Conservation (phyloP, 352 stramenopile genomes). For the Phytophthora quininea region DNA sequence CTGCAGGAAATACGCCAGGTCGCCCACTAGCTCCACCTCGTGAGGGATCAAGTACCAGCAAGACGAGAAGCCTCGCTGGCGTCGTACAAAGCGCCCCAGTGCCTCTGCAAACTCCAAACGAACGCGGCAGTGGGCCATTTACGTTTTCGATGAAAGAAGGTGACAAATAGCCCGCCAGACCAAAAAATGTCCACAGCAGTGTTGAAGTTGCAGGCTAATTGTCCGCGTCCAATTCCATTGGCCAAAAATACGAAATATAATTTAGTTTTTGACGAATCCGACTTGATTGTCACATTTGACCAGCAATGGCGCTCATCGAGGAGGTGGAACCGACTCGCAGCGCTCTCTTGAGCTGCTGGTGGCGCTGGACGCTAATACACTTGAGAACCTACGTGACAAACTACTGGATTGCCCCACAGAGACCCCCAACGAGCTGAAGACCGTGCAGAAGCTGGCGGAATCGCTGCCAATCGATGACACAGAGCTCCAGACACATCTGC, state of each 20-base stretch:
- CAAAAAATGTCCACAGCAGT: no score
- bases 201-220: neutral
- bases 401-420: neutral
- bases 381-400: conserved; percentile 17
- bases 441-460: conserved; percentile 19
- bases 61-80: conserved; percentile 39
- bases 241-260: neutral
- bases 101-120: conserved; percentile 49
- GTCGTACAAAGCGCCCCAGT: conserved; percentile 35
- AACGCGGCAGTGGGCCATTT: conserved; percentile 23
- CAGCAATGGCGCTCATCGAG: conserved; percentile 2
- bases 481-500: conserved; percentile 14
- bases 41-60: conserved; percentile 59
- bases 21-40: conserved; percentile 39
- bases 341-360: conserved; percentile 5
- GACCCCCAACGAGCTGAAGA: conserved; percentile 1
- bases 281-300: neutral
- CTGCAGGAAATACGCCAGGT: conserved; percentile 50
- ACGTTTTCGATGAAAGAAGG: no score
- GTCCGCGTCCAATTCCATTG: neutral
- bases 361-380: conserved; percentile 14
- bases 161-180: no score
- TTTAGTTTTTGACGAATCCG: no score
- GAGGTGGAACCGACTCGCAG: neutral
- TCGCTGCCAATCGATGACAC: neutral